These are phyloP conservation scores for Bidens hawaiensis DNA, from an alignment of 140 eudicot species.

Conservation along the genomic window DNA sequence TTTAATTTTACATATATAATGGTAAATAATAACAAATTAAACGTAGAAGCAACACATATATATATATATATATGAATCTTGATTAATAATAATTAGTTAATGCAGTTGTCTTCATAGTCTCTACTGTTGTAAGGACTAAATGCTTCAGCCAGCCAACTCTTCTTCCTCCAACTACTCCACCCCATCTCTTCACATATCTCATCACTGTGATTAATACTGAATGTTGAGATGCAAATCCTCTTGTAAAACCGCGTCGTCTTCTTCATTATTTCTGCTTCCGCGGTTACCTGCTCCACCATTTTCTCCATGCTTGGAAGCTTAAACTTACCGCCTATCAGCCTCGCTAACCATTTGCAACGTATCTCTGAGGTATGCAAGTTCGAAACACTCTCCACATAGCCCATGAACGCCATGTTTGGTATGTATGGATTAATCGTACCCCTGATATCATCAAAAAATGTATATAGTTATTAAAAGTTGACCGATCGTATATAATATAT, in stretches of 20 bases:
- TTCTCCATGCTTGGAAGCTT: conserved; percentile 69
- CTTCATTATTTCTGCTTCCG: conserved; percentile 78
- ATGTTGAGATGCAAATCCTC: conserved; percentile 89
- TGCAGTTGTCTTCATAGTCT: conserved; percentile 45
- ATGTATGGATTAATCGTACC: conserved; percentile 85
- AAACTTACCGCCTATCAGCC: conserved; percentile 56
- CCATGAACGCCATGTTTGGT: conserved; percentile 91
- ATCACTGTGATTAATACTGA: conserved; percentile 81
- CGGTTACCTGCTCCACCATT: conserved; percentile 60
- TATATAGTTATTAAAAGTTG: too few species aligned
- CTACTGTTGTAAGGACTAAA: conserved; percentile 89
- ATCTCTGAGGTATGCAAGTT: conserved; percentile 92
- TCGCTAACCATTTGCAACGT: conserved; percentile 82
- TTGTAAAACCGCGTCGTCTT: conserved; percentile 81
- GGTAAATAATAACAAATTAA: too few species aligned
- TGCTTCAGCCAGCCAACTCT: conserved; percentile 77
- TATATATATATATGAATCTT: too few species aligned
- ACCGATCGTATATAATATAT: too few species aligned
- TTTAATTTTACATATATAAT: too few species aligned
- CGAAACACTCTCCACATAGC: conserved; percentile 86
- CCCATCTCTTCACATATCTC: conserved; percentile 96
- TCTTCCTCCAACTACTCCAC: conserved; percentile 90
- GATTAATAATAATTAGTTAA: neutral
- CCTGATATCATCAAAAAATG: conserved; percentile 25
- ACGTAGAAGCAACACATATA: neutral